Evolutionary conservation across 2,329 filamentous ascomycete genomes (phyloP).

Genomic region (Diaporthe ampelina): DNA sequence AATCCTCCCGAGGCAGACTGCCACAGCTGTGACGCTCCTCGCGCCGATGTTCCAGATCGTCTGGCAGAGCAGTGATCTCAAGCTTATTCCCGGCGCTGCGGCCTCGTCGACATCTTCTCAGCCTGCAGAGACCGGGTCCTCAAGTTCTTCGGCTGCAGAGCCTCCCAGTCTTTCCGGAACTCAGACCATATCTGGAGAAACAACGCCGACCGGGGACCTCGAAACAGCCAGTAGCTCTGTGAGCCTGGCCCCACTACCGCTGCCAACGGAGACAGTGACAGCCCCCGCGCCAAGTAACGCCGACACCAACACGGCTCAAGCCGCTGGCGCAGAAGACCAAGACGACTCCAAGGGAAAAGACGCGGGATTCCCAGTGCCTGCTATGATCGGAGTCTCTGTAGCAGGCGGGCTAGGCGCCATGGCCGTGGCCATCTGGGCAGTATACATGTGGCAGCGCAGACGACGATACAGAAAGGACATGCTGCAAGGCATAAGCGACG

Average conservation of each 20-base stretch:
- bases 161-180: constrained; percentile 17
- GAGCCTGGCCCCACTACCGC: neutral
- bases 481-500: constrained; percentile 32
- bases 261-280: constrained; percentile 6
- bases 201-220: neutral
- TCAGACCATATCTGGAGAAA: neutral
- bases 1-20: constrained; percentile 9
- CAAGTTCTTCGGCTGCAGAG: neutral
- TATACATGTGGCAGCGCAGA: constrained; percentile 31
- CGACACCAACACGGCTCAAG: neutral
- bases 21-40: constrained; percentile 26
- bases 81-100: neutral
- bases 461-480: constrained; percentile 17
- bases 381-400: constrained; percentile 23
- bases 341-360: neutral
- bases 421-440: constrained; percentile 26
- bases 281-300: neutral
- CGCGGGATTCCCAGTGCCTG: constrained; percentile 16
- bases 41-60: constrained; percentile 35
- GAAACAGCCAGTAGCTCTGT: constrained; percentile 17
- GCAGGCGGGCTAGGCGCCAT: constrained; percentile 24
- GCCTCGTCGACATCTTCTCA: constrained; percentile 19
- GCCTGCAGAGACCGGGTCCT: neutral
- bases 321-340: neutral
- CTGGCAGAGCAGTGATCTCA: constrained; percentile 20